Evolutionary conservation across 192 early-diverging fungal species (phyloP), one percentile per base, ranked within the genome.

Genomic region (Coemansia reversa): DNA sequence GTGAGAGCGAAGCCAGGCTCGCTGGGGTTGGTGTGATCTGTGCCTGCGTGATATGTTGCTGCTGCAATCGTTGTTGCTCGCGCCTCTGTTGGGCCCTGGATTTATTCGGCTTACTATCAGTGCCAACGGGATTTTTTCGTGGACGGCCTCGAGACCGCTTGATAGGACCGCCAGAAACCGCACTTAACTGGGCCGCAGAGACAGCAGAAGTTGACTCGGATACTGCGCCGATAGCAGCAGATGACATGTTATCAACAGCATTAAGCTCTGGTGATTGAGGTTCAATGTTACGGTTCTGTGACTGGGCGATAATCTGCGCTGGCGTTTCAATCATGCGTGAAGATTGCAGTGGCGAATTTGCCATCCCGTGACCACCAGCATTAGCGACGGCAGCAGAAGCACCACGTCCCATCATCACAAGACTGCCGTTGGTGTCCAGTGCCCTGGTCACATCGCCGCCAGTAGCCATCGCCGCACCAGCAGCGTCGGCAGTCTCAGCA

Each of bases 81-180:
- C 66, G 69, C 61, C 63, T 66, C 35, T 66, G 63, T 59, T 63
- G 60, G 0, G 69, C 53, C 73, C 66, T 72, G 42, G 69, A 19
- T 58, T 65, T 65, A 11, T 68, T 16, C 14, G 72, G 16, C 59
- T 63, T 65, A 24, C 61, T 57, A 18, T 73, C 70, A 7, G 62
- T 65, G 30, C 33, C 65, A 7, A 75, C 29, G 5, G 79, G 79
- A 62, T 75, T 80, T 61, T 80, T 80, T 23, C 78, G 72, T 23
- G 78, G 78, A 4, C 78, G 68, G 24, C 78, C 78, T 5, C 78
- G 68, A 11, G 78, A 23, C 0, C 78, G 64, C 57, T 80, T 80
- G 47, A 72, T 56, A 0, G 72, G 62, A 24, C 76, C 76, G 33
- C 53, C 25, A 11, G 8, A 16, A 1, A 30, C 2, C 25, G 5